Conservation (phyloP, 345 rosid species). For the Streptanthus diversifolius region DNA sequence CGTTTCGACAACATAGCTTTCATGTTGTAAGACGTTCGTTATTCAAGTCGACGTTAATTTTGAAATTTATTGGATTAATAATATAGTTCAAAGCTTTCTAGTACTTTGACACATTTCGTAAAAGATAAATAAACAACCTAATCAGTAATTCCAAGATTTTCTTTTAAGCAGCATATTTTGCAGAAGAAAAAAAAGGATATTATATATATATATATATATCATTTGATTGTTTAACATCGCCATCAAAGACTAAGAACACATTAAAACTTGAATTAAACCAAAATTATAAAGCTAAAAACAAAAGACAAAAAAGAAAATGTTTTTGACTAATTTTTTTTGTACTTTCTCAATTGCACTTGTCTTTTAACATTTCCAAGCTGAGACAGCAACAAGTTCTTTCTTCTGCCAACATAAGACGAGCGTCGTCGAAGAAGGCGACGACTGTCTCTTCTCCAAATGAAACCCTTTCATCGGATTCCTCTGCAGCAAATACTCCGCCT, state of each 20-base stretch:
- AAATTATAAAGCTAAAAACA: not conserved
- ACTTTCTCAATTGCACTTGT: too few species aligned
- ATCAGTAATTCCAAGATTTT: too few species aligned
- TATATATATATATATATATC: conserved; percentile 24
- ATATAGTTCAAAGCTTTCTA: too few species aligned
- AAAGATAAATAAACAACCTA: too few species aligned
- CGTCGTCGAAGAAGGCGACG: conserved; percentile 20
- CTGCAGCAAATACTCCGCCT: conserved; percentile 78
- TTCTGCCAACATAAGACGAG: conserved; percentile 86
- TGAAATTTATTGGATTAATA: not conserved
- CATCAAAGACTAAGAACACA: conserved; percentile 23
- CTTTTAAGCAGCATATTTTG: too few species aligned
- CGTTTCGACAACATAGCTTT: not conserved
- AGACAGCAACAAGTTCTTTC: conserved; percentile 68
- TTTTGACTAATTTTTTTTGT: too few species aligned
- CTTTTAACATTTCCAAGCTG: conserved; percentile 84
- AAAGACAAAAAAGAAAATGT: conserved; percentile 9
- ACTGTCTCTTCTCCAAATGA: conserved; percentile 75
- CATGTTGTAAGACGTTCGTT: not conserved
- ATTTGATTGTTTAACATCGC: conserved; percentile 28
- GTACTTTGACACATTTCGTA: too few species aligned
- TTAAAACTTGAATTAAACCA: conserved; percentile 12
- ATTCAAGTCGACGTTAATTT: not conserved
- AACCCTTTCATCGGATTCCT: conserved; percentile 67
- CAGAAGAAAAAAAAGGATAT: not conserved